A percentile compares a stretch with the other conserved stretches of the same genome.
Evolutionary conservation across 345 rosid species (phyloP).

Genomic region (Eucalyptus marginata): DNA sequence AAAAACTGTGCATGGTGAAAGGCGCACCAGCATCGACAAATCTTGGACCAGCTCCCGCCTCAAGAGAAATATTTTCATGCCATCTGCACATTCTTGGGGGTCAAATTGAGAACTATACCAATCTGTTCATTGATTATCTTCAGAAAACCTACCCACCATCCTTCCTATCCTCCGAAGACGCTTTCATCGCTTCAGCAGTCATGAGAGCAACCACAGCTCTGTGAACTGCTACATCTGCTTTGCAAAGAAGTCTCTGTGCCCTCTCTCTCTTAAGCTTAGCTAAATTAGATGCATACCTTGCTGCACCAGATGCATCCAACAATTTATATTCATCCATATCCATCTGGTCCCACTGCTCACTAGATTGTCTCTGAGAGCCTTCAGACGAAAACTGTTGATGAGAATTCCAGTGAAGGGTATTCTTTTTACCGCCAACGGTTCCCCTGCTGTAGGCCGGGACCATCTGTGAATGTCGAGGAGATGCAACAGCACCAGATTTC

Average conservation of each 20-base stretch:
- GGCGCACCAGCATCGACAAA: not conserved
- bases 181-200: conserved; percentile 81
- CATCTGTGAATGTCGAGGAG: not conserved
- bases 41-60: not conserved
- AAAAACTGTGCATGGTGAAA: not conserved
- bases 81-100: not conserved
- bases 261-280: conserved; percentile 78
- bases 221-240: conserved; percentile 84
- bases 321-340: conserved; percentile 56
- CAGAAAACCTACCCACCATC: conserved; percentile 14
- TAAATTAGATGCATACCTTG: conserved; percentile 43
- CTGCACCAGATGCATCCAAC: conserved; percentile 77
- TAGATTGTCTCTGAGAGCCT: conserved; percentile 19
- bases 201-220: conserved; percentile 81
- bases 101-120: not conserved
- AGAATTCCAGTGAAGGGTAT: conserved; percentile 11
- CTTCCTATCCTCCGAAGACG: conserved; percentile 32
- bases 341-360: conserved; percentile 29
- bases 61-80: not conserved
- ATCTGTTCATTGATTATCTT: not conserved
- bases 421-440: conserved; percentile 35
- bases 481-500: not conserved
- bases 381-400: not conserved
- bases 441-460: conserved; percentile 7
- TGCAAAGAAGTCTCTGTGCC: conserved; percentile 63